Base-by-base conservation (phyloP, 2,329 filamentous ascomycete species). In the Pseudogymnoascus sp. region DNA sequence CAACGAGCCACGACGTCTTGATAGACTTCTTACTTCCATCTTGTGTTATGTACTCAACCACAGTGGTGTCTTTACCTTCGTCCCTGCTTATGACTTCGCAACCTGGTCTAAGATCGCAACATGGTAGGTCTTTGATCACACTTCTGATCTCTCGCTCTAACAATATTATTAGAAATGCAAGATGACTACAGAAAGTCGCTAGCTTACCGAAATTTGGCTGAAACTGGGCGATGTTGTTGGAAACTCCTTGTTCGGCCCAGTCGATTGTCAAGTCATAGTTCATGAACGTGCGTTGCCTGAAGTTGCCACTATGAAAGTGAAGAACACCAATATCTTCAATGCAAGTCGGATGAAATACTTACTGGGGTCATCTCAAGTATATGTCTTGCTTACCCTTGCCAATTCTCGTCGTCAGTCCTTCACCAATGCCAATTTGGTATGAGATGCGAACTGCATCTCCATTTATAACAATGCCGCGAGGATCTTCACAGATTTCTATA, bases 401-500 rank as follows among this genome's bases (percentile, higher is more conserved):
- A 59, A 59, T 59, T 59, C 49, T 59, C 49, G 25, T 59, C 14
- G 49, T 59, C 23, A 59, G 49, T 16, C 49, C 49, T 59, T 65
- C 38, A 7, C 62, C 63, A 56, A 65, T 63, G 18, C 63, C 63
- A 12, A 65, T 9, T n/a, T 63, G 53, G 34, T 63, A 63, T 12
- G 49, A 56, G 18, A 63, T 59, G n/a, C 63, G 23, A 21, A 65
- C 62, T 11, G 63, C 63, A 43, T 65, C 63, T n/a, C 63, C 63
- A 42, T 53, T 56, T 7, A 65, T 16, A 25, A 21, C 42, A 6
- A 65, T 46, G 8, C 62, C 63, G 14, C 63, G 40, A 46, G 63
- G 63, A 59, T 65, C 63, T 38, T 65, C 62, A 16, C 18, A 16
- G 14, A 65, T 34, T 36, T 63, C 62, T 4, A 43, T 11, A 6